These are phyloP conservation scores for Clohesyomyces aquaticus DNA, from an alignment of 495 filamentous ascomycete species.

Conservation along the genomic window DNA sequence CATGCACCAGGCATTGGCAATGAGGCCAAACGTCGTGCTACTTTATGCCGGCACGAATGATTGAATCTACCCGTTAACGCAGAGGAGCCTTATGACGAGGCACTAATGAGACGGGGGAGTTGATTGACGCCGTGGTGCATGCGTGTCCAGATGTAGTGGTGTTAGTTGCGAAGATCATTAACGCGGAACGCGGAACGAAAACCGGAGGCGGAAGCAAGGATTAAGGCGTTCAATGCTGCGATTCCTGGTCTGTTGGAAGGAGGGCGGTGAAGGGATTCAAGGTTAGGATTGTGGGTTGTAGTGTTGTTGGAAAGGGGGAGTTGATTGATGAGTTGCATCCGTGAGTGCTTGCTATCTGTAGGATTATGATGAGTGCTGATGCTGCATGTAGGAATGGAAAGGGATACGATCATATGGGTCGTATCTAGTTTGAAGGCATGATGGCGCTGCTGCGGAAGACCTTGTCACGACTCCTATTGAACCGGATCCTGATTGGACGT, in stretches of 20 bases:
- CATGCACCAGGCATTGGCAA: constrained; percentile 5
- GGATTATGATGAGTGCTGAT: neutral
- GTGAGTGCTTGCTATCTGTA: constrained; percentile 16
- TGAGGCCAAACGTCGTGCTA: constrained; percentile 24
- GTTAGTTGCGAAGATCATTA: constrained; percentile 32
- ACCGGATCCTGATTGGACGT: neutral
- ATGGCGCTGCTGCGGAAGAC: constrained; percentile 2
- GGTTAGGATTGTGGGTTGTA: constrained; percentile 21
- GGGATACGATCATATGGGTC: constrained; percentile 30
- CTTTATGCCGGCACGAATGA: constrained; percentile 33
- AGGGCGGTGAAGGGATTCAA: constrained; percentile 16
- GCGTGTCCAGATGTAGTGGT: constrained; percentile 17
- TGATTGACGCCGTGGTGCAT: constrained; percentile 15
- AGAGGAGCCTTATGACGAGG: constrained; percentile 14
- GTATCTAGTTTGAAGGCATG: constrained; percentile 28
- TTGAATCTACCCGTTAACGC: neutral
- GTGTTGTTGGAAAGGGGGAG: constrained; percentile 11
- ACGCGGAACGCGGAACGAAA: constrained; percentile 2
- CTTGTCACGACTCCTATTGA: constrained; percentile 13
- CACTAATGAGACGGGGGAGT: constrained; percentile 9
- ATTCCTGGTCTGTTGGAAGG: constrained; percentile 19
- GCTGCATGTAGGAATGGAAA: constrained; percentile 6
- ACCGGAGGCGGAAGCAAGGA: constrained; percentile 6
- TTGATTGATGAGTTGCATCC: constrained; percentile 29
- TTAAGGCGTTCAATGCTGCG: constrained; percentile 23